Conservation (phyloP, 495 filamentous ascomycete genomes). For the Podospora fimiseda region DNA sequence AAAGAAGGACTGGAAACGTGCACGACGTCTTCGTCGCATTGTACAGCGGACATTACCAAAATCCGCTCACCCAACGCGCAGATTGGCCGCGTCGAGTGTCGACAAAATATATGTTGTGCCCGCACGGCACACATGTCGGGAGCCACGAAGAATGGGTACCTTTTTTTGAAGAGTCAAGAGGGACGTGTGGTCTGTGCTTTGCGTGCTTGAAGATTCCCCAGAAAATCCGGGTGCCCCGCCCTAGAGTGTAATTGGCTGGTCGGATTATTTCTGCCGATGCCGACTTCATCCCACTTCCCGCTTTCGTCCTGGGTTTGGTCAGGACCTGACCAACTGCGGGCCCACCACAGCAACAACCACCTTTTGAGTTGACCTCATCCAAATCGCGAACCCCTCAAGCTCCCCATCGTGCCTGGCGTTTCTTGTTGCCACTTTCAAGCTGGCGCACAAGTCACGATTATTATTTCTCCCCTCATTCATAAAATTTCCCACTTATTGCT, state of each 20-base stretch:
- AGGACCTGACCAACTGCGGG: constrained; percentile 1
- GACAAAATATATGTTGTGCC: too few species aligned
- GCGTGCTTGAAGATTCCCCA: background rate
- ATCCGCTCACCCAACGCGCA: too few species aligned
- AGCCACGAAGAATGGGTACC: too few species aligned
- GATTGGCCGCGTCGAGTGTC: too few species aligned
- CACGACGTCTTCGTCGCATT: too few species aligned
- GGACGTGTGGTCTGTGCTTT: too few species aligned
- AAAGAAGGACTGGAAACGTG: too few species aligned
- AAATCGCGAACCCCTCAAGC: constrained; percentile 7
- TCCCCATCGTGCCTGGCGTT: background rate
- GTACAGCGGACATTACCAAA: too few species aligned
- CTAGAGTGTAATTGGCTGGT: constrained; percentile 5
- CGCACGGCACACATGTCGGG: too few species aligned
- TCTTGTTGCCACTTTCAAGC: background rate
- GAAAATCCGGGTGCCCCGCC: background rate
- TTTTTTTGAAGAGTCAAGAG: too few species aligned
- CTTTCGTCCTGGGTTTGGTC: background rate
- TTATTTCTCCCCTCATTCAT: background rate
- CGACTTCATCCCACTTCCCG: constrained; percentile 15
- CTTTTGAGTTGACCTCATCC: constrained; percentile 10
- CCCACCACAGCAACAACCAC: constrained; percentile 10
- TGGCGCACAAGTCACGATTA: background rate
- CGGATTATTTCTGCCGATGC: constrained; percentile 13
- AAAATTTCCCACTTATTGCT: background rate